Base-by-base conservation (phyloP, 2,329 filamentous ascomycete genomes). In the Aspergillus aculeatinus region DNA sequence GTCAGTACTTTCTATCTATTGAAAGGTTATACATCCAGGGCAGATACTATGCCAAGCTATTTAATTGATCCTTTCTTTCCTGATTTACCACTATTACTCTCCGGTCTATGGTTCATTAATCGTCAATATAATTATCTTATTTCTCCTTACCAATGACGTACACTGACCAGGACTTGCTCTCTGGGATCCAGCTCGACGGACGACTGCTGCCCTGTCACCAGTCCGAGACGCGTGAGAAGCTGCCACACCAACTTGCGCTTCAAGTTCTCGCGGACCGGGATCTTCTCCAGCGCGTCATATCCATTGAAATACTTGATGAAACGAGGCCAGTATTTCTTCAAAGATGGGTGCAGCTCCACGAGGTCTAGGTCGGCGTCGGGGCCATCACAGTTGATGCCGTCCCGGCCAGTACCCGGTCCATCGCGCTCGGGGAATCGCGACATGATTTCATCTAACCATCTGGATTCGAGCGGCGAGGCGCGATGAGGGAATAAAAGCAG, bases 231-330 rank as follows among this genome's bases (percentile, higher is more conserved):
- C 48, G 72, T 77, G 33, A 86, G 74, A 60, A 85, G 67, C 63
- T 78, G 76, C 76, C 79, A 80, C 3, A 86, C 82, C 48, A 79
- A 73, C 77, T 94, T 96, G 59, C 92, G 83, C 80, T 95, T 96
- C 79, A 96, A 84, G 5, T 90, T 90, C 77, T 97, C 92, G 59
- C 89, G 84, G n/a, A 95, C 80, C 1, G 90, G 86, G 65, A 99
- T 89, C 67, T 93, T 88, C 78, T 99, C 95, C 61, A 98, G 81
- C 2, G 93, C 87, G 70, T 89, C 88, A 59, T 83, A 85, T 1
- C 95, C 95, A 73, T 98, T 93, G 68, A 98, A 91, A 75, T 97
- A 95, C 74, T 90, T 91, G 68, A 88, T 84, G 67, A 96, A 87
- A 49, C 83, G 80, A 2, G 86, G 85, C 89, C 92, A 96, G 51